phyloP scores from a whole-genome alignment of 2,329 filamentous ascomycete species.

The Alternaria ethzedia region DNA sequence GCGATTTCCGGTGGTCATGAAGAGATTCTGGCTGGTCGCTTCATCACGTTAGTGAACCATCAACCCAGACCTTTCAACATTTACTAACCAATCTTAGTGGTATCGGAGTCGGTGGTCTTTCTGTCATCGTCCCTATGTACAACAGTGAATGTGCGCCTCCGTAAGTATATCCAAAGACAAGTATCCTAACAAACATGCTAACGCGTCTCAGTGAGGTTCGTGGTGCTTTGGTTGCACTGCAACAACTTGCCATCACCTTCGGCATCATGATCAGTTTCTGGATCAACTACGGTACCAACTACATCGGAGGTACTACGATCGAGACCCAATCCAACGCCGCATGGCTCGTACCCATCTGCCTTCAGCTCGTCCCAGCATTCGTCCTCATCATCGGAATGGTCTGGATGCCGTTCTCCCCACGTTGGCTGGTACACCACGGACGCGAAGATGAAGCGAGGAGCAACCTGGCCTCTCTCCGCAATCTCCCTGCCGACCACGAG shows the following conservation, averaged over 20 bases:
- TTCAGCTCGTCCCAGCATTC: slow-evolving; percentile 72
- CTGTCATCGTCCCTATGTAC: slow-evolving; percentile 68
- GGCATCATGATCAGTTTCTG: slow-evolving; percentile 48
- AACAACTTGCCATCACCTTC: slow-evolving; percentile 66
- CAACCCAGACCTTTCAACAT: accelerated
- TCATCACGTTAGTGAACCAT: slow-evolving; percentile 61
- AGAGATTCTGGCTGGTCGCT: slow-evolving; percentile 72
- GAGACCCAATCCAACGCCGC: slow-evolving; percentile 67
- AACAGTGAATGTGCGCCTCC: slow-evolving; percentile 58
- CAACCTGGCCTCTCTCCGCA: slow-evolving; percentile 69
- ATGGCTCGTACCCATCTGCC: slow-evolving; percentile 75
- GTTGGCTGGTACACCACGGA: slow-evolving; percentile 75
- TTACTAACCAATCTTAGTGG: slow-evolving; percentile 40
- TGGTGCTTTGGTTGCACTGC: slow-evolving; percentile 68
- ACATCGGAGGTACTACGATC: slow-evolving; percentile 63
- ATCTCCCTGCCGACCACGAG: slow-evolving; percentile 67
- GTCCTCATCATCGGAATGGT: slow-evolving; percentile 73
- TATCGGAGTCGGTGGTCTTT: slow-evolving; percentile 72
- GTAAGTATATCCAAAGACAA: slow-evolving; percentile 8
- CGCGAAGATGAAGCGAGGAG: slow-evolving; percentile 71
- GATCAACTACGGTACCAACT: slow-evolving; percentile 53
- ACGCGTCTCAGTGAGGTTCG: slow-evolving; percentile 63
- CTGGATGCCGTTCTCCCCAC: slow-evolving; percentile 80
- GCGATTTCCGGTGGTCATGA: slow-evolving; percentile 63
- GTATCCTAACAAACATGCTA: slow-evolving; percentile 25